phyloP scores from a whole-genome alignment of 805 yeast genomes.

The Teunomyces stri region DNA sequence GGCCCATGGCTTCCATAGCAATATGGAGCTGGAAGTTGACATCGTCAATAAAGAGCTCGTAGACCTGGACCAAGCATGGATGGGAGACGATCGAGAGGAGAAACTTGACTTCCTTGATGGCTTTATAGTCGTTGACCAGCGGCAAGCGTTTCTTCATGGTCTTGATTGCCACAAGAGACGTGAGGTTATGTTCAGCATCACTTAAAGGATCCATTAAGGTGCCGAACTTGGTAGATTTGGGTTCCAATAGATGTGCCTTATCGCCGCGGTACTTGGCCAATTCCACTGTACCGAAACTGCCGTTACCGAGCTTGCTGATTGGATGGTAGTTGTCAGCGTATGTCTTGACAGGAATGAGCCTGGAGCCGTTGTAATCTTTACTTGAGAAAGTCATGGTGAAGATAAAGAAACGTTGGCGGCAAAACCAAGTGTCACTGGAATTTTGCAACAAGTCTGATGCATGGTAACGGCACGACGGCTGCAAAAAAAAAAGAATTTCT shows the following conservation, averaged over 20 bases:
- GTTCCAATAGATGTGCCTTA: constrained; percentile 17
- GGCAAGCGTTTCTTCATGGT: constrained; percentile 61
- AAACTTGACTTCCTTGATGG: constrained; percentile 65
- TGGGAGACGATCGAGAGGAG: constrained; percentile 69
- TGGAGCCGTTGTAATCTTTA: neutral
- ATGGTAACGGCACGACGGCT: constrained; percentile 1
- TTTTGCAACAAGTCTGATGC: constrained; percentile 3
- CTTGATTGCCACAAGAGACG: constrained; percentile 70
- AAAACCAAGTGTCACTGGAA: neutral
- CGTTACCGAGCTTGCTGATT: constrained; percentile 61
- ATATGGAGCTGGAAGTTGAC: constrained; percentile 62
- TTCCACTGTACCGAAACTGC: constrained; percentile 72
- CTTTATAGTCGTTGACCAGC: constrained; percentile 25
- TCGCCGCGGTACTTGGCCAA: constrained; percentile 51
- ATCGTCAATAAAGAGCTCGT: constrained; percentile 77
- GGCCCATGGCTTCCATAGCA: constrained; percentile 86
- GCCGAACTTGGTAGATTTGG: constrained; percentile 19
- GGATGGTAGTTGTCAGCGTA: constrained; percentile 38
- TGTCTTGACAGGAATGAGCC: constrained; percentile 12
- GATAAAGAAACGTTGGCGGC: neutral
- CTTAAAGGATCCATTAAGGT: constrained; percentile 51
- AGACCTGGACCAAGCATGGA: constrained; percentile 66
- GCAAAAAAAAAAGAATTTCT: neutral
- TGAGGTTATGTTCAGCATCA: constrained; percentile 18
- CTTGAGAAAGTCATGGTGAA: neutral